phyloP scores from a whole-genome alignment of 441 rosid species.

The Erodium chrysanthum region DNA sequence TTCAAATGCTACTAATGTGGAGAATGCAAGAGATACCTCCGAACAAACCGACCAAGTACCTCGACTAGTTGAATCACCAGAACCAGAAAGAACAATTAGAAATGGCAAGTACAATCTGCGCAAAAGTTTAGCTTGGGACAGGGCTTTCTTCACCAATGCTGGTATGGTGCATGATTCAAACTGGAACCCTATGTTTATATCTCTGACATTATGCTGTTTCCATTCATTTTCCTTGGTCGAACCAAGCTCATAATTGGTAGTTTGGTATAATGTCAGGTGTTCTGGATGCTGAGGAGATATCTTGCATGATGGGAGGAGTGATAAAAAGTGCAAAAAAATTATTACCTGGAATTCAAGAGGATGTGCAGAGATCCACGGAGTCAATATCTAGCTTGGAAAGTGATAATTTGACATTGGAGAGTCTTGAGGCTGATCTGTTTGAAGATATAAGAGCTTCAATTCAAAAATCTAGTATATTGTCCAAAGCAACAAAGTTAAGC shows the following conservation, averaged over 20 bases:
- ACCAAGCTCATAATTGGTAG: not conserved
- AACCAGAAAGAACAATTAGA: slow-evolving; percentile 27
- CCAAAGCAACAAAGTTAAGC: slow-evolving; percentile 26
- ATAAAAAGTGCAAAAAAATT: slow-evolving; percentile 29
- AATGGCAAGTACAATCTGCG: slow-evolving; percentile 54
- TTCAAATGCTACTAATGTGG: slow-evolving; percentile 17
- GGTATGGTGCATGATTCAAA: slow-evolving; percentile 30
- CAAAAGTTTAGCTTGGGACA: slow-evolving; percentile 93
- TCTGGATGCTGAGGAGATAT: slow-evolving; percentile 79
- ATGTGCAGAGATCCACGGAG: slow-evolving; percentile 55
- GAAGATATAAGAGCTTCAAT: slow-evolving; percentile 73
- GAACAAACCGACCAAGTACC: slow-evolving; percentile 26
- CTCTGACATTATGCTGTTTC: not conserved
- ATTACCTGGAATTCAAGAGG: slow-evolving; percentile 67
- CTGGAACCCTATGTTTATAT: not conserved
- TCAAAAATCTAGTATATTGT: slow-evolving; percentile 44
- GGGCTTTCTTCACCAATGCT: slow-evolving; percentile 82
- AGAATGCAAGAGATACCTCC: slow-evolving; percentile 16
- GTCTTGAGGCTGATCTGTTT: slow-evolving; percentile 49
- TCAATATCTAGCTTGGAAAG: slow-evolving; percentile 62
- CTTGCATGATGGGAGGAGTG: slow-evolving; percentile 52
- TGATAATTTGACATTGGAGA: slow-evolving; percentile 44
- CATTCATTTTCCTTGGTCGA: not conserved
- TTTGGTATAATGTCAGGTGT: slow-evolving; percentile 38
- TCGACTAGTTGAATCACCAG: slow-evolving; percentile 34